A percentile compares a stretch with the other conserved stretches of the same genome.
These are phyloP conservation scores for Trypanosoma scelopori DNA, from an alignment of 208 protist species.

Conservation along the genomic window DNA sequence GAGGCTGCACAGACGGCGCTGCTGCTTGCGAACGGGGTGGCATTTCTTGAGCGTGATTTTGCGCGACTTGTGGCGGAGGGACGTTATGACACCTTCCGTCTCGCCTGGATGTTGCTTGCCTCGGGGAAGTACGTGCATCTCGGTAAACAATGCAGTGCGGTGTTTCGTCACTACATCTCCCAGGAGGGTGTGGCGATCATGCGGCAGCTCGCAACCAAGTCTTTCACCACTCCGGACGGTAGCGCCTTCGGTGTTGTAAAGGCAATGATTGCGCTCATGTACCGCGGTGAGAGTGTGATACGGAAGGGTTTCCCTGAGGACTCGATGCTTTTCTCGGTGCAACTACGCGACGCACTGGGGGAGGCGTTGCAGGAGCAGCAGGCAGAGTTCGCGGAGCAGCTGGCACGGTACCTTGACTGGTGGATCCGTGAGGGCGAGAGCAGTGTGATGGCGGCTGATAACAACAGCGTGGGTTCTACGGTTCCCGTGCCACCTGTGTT, in stretches of 20 bases:
- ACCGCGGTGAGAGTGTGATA: slow-evolving; percentile 52
- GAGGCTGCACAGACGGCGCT: slow-evolving; percentile 39
- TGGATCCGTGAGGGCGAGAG: slow-evolving; percentile 65
- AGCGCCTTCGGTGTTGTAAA: slow-evolving; percentile 60
- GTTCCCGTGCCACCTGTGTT: neutral
- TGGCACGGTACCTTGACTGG: slow-evolving; percentile 91
- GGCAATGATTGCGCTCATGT: slow-evolving; percentile 84
- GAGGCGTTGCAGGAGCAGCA: slow-evolving; percentile 80
- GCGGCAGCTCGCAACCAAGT: slow-evolving; percentile 31
- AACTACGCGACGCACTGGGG: slow-evolving; percentile 90
- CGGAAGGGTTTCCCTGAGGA: slow-evolving; percentile 47
- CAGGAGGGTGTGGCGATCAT: slow-evolving; percentile 21
- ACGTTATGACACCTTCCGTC: slow-evolving; percentile 33
- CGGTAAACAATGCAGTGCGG: slow-evolving; percentile 17
- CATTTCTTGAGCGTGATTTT: slow-evolving; percentile 55
- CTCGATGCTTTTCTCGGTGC: slow-evolving; percentile 59
- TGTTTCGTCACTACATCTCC: slow-evolving; percentile 24
- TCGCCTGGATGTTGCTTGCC: slow-evolving; percentile 48
- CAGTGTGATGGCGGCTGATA: neutral
- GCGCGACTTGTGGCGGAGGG: slow-evolving; percentile 27
- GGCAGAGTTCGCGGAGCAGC: slow-evolving; percentile 89
- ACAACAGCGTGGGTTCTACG: neutral
- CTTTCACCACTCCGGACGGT: slow-evolving; percentile 18
- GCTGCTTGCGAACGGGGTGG: slow-evolving; percentile 32
- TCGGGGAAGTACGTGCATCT: slow-evolving; percentile 20